Evolutionary conservation across 805 yeast genomes (phyloP).

Genomic region (Middelhovenomyces tepae): DNA sequence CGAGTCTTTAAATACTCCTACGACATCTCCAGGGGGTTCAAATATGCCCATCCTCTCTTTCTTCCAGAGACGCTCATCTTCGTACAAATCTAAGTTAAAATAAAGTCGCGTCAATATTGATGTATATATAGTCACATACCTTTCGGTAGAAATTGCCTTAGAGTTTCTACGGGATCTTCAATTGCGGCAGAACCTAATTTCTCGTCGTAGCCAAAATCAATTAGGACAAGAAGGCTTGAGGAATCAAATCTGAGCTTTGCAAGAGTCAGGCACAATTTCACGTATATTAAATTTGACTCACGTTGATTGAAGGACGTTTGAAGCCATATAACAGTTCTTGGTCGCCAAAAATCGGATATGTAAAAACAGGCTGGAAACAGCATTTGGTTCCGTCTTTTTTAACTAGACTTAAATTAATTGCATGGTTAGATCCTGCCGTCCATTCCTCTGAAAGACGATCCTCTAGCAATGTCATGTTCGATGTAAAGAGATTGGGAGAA

Average conservation of each 20-base stretch:
- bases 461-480: no score
- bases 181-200: conserved; percentile 46
- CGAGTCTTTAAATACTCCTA: conserved; percentile 3
- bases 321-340: conserved; percentile 84
- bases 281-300: background rate
- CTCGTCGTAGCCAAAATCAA: conserved; percentile 47
- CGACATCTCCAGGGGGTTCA: conserved; percentile 33
- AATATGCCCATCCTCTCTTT: conserved; percentile 36
- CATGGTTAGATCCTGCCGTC: conserved; percentile 2
- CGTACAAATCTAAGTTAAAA: background rate
- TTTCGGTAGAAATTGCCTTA: conserved; percentile 52
- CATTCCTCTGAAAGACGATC: conserved; percentile 20
- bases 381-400: background rate
- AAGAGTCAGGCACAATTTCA: background rate
- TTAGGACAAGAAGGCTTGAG: conserved; percentile 61
- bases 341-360: conserved; percentile 92
- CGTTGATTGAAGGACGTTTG: conserved; percentile 47
- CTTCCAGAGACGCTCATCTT: no score
- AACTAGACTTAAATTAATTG: background rate
- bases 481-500: no score
- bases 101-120: background rate
- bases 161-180: conserved; percentile 48
- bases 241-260: conserved; percentile 58
- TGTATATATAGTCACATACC: conserved; percentile 24
- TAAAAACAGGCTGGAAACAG: conserved; percentile 65